Conservation (phyloP, 192 early-diverging fungal species). For the Backusella macrospora region DNA sequence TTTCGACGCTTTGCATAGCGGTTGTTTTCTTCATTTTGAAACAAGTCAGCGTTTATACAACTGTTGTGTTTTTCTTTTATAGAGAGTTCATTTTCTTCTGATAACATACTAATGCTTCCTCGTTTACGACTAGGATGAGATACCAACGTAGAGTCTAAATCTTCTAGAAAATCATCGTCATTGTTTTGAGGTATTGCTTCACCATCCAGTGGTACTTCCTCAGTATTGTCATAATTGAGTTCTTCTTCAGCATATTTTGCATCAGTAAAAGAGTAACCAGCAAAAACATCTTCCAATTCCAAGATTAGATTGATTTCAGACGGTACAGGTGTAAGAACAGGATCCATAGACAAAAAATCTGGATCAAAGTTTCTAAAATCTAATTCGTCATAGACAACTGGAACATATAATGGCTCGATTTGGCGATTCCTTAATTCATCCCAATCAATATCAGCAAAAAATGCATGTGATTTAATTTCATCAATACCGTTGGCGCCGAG, state of each 20-base stretch:
- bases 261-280: slow-evolving; percentile 37
- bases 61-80: background rate
- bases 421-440: slow-evolving; percentile 60
- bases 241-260: background rate
- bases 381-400: slow-evolving; percentile 44
- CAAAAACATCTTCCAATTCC: slow-evolving; percentile 40
- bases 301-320: slow-evolving; percentile 28
- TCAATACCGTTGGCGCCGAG: slow-evolving; percentile 64
- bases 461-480: slow-evolving; percentile 75
- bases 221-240: background rate
- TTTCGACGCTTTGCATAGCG: slow-evolving; percentile 20
- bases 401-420: slow-evolving; percentile 66
- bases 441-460: slow-evolving; percentile 75
- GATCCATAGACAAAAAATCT: slow-evolving; percentile 51
- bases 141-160: background rate
- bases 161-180: background rate
- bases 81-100: slow-evolving; percentile 18
- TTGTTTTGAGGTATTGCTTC: background rate
- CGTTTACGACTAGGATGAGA: slow-evolving; percentile 31
- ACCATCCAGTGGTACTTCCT: background rate
- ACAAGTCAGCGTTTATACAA: background rate
- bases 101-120: slow-evolving; percentile 42
- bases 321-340: slow-evolving; percentile 37
- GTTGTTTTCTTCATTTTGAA: background rate
- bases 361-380: slow-evolving; percentile 61